Base-by-base conservation (phyloP, 2,329 filamentous ascomycete species). In the Davidsoniella virescens region DNA sequence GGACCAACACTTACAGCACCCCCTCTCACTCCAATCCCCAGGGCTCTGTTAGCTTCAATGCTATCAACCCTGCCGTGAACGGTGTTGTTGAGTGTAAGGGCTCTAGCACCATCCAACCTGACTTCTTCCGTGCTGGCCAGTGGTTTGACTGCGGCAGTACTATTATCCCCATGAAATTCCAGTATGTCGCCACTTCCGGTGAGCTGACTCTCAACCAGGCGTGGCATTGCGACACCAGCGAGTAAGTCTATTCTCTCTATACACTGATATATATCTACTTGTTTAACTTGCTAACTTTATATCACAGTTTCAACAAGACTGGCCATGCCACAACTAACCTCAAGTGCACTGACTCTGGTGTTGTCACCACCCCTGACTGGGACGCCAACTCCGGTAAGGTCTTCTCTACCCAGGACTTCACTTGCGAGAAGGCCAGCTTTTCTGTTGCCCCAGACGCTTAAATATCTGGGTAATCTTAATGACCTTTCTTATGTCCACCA, bases 71-170 rank as follows among this genome's bases (percentile, higher is more conserved):
- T 12, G 68, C 63, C 29, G 56, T 71, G 37, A 55, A 60, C 38
- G 63, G 65, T 54, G 56, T 55, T 18, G 59, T 63, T 42, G 47
- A 48, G 33, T 75, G 72, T 66, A 55, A 54, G 25, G 69, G 62
- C 42, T 12, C 55, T 17, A 73, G 68, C 59, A 60, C 55, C 54
- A 64, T 65, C 59, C 64, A 73, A 4, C 53, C 46, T 8, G 67
- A 71, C 56, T 75, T 72, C 58, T 75, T 73, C 62, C 72, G 70
- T 59, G 71, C 70, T 56, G 66, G 59, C 47, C 16, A 65, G 33
- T 47, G 56, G 42, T 75, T 73, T 63, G 58, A 59, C 6, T 76
- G 72, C 63, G 55, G 56, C 2, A 56, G 59, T 8, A 56, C 54
- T 14, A 48, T 39, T 5, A 54, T 52, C 12, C 50, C 61, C 25